These are phyloP conservation scores for Oenanthe javanica DNA, from an alignment of 140 eudicot genomes.

Conservation along the genomic window DNA sequence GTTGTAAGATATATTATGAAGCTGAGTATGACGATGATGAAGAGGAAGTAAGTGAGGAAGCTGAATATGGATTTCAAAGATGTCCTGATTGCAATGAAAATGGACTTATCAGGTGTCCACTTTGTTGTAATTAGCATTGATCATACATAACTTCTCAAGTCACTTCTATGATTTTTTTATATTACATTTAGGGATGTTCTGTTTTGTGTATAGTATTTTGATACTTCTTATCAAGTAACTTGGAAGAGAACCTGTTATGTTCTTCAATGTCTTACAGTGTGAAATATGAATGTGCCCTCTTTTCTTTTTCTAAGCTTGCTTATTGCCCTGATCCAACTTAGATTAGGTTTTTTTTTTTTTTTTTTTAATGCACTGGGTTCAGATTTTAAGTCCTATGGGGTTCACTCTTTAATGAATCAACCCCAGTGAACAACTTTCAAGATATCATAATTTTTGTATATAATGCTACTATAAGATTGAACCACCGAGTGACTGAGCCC, in stretches of 20 bases:
- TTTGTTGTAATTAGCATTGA: constrained; percentile 52
- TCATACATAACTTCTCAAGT: not conserved
- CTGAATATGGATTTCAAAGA: constrained; percentile 67
- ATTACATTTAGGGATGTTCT: no score
- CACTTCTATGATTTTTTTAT: no score
- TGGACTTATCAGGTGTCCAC: constrained; percentile 72
- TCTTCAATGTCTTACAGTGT: not conserved
- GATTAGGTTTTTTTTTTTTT: not conserved
- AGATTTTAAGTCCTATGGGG: not conserved
- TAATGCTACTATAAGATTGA: not conserved
- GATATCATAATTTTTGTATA: not conserved
- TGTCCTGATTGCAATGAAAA: constrained; percentile 94
- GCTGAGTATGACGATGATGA: constrained; percentile 34
- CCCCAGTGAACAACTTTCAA: not conserved
- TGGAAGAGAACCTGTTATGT: not conserved
- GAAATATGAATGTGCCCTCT: not conserved
- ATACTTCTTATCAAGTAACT: not conserved
- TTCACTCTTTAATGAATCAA: not conserved
- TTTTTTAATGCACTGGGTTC: not conserved
- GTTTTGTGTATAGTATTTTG: not conserved
- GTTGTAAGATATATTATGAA: constrained; percentile 71
- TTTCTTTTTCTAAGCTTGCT: not conserved
- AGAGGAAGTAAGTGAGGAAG: constrained; percentile 47
- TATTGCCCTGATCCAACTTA: not conserved
- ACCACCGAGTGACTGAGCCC: not conserved